Percentiles rank a stretch among this genome's conserved stretches.
Conservation (phyloP, 2,329 filamentous ascomycete species). For the Pyrenochaeta sp. region DNA sequence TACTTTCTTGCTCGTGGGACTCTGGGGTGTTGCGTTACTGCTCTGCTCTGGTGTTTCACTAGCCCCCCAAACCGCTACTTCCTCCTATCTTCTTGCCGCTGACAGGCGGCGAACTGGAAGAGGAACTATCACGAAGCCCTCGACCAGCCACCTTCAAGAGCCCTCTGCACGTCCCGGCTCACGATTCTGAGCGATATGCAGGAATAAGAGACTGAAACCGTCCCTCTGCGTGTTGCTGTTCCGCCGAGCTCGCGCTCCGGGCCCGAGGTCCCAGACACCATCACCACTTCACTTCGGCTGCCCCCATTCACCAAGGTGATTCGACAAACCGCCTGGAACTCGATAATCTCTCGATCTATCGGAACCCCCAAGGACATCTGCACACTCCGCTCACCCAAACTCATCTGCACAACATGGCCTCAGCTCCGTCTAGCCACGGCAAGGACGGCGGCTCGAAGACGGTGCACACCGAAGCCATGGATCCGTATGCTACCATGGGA, state of each 20-base stretch:
- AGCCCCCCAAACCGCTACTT: background rate
- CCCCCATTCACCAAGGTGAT: conserved; percentile 8
- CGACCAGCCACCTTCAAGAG: conserved; percentile 2
- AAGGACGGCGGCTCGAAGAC: conserved; percentile 37
- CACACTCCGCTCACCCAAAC: background rate
- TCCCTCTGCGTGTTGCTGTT: conserved; percentile 12
- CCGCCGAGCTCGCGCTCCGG: conserved; percentile 17
- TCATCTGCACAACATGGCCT: conserved; percentile 38
- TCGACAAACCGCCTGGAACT: background rate
- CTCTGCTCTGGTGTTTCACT: background rate
- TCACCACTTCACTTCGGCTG: conserved; percentile 15
- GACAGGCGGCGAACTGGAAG: conserved; percentile 1
- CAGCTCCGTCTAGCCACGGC: conserved; percentile 31
- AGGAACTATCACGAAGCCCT: conserved; percentile 5
- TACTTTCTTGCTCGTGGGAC: background rate
- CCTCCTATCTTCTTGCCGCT: conserved; percentile 9
- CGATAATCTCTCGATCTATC: background rate
- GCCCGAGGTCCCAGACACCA: conserved; percentile 12
- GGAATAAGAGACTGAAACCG: conserved; percentile 6
- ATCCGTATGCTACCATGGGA: conserved; percentile 58
- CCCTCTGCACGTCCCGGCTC: conserved; percentile 4
- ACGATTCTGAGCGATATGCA: conserved; percentile 16
- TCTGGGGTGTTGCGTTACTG: conserved; percentile 1
- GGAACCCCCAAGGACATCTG: background rate
- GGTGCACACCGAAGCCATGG: conserved; percentile 34